These are phyloP conservation scores for Talaromyces trachyspermus DNA, from an alignment of 495 filamentous ascomycete species.

Conservation along the genomic window DNA sequence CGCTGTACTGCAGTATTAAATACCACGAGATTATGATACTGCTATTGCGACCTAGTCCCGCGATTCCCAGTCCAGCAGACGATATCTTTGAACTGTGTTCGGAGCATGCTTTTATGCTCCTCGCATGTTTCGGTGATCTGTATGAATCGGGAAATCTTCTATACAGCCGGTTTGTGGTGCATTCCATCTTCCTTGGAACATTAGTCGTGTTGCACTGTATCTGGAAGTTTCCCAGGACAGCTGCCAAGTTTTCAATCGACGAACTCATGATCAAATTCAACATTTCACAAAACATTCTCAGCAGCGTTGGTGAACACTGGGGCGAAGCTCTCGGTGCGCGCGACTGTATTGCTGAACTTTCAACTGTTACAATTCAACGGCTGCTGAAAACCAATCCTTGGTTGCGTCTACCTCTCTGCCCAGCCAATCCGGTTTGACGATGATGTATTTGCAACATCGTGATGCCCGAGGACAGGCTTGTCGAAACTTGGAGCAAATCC, in stretches of 20 bases:
- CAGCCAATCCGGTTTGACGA: no score
- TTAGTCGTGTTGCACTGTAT: neutral
- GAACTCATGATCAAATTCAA: neutral
- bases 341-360: no score
- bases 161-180: neutral
- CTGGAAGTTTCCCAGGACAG: neutral
- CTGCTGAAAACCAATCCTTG: no score
- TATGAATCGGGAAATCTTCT: neutral
- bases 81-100: no score
- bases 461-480: no score
- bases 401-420: no score
- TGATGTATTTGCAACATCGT: no score
- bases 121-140: neutral
- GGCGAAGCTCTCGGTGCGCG: no score
- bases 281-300: neutral
- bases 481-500: no score
- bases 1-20: no score
- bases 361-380: no score
- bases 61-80: neutral
- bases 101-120: neutral
- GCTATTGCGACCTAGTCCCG: neutral
- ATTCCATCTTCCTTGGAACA: neutral
- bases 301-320: neutral
- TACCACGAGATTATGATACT: neutral
- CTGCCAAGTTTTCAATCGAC: neutral